phyloP scores from a whole-genome alignment of 192 early-diverging fungal species.

The Anaeromyces robustus region DNA sequence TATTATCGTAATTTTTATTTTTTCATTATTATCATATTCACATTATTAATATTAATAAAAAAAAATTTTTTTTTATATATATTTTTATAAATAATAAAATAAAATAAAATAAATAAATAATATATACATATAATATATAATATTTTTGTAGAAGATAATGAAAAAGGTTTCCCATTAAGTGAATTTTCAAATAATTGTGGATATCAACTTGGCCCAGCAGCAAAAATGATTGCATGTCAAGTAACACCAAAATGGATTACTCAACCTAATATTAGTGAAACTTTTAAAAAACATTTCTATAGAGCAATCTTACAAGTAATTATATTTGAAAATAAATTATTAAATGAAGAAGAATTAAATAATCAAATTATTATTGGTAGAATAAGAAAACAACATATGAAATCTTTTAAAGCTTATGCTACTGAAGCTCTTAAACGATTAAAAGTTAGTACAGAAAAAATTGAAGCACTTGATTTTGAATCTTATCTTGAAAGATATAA shows the following conservation, averaged over 20 bases:
- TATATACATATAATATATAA: background rate
- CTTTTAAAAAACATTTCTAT: constrained; percentile 53
- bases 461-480: constrained; percentile 19
- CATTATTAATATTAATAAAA: too few species aligned
- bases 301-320: constrained; percentile 50
- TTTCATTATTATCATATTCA: too few species aligned
- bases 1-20: too few species aligned
- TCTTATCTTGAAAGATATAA: constrained; percentile 12
- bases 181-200: constrained; percentile 1
- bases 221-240: constrained; percentile 63
- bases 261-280: constrained; percentile 31
- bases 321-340: constrained; percentile 7
- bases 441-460: constrained; percentile 16
- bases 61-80: too few species aligned
- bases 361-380: background rate
- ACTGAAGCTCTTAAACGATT: constrained; percentile 43
- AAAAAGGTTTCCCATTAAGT: background rate
- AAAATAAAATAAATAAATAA: too few species aligned
- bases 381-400: constrained; percentile 6
- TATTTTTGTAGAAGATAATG: background rate
- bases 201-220: constrained; percentile 33
- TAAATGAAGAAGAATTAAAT: constrained; percentile 1
- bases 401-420: constrained; percentile 30
- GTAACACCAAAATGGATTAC: constrained; percentile 59
- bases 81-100: too few species aligned